Base-by-base conservation (phyloP, 805 yeast genomes). In the Candida orba region DNA sequence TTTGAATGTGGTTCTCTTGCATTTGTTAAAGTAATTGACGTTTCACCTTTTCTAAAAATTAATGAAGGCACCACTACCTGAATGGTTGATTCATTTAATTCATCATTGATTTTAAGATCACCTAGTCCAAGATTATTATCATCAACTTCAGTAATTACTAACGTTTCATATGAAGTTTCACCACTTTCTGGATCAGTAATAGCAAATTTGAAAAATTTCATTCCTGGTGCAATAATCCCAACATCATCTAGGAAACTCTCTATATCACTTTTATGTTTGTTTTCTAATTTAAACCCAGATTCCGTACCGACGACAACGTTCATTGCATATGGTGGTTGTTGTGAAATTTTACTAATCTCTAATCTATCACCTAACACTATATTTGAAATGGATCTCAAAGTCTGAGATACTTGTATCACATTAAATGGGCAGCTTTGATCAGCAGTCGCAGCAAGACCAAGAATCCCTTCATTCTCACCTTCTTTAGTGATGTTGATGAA, bases 211-310 rank as follows among this genome's bases (percentile, higher is more conserved):
- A 51, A 46, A 37, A 70, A 61, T 17, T 47, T 50, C 64, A 73
- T 64, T 8, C 83, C 83, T 1, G 88, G 81, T 55, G 75, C 75
- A 1, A 84, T 49, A 8, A 85, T 56, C 0, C 90, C 89, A 27
- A 73, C 64, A 23, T 80, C 81, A 39, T 68, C 64, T 9, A 81
- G 49, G 1, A 68, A 47, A 34, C 72, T 71, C 40, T 66, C 73
- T 9, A 78, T 52, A 1, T 60, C 41, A 34, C 67, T 63, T 39
- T 60, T 59, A 3, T 62, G 48, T 39, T 54, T 40, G 7, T 49
- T 49, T 8, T 54, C 48, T 2, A 59, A 43, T 8, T 43, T 49
- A 4, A 34, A 43, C 0, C 64, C 63, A 14, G 49, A 37, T 4
- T 41, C 43, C 1, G 57, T 48, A 3, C 70, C 70, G 6, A 75